These are phyloP conservation scores for Fraxinus americana DNA, from an alignment of 257 asterid species.

Conservation along the genomic window DNA sequence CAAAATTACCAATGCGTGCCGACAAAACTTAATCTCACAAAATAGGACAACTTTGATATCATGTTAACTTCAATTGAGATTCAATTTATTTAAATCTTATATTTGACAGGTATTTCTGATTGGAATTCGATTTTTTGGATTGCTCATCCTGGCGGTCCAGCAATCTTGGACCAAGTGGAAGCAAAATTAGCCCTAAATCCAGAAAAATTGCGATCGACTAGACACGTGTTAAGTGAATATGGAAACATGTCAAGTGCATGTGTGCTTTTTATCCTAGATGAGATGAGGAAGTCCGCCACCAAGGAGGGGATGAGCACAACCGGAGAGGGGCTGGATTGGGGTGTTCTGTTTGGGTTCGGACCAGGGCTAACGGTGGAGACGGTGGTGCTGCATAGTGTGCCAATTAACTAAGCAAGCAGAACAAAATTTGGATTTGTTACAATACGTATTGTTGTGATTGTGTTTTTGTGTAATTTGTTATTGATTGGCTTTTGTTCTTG, in stretches of 20 bases:
- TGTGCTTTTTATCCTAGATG: constrained; percentile 21
- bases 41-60: no score
- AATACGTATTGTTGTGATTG: no score
- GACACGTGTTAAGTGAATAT: constrained; percentile 13
- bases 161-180: constrained; percentile 20
- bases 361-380: constrained; percentile 8
- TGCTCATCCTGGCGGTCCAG: constrained; percentile 22
- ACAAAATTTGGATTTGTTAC: no score
- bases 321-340: constrained; percentile 28
- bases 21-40: no score
- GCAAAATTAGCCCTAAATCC: constrained; percentile 8
- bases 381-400: no score
- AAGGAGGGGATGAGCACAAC: constrained; percentile 6
- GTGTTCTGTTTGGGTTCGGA: constrained; percentile 17
- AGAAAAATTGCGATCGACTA: not conserved
- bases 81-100: no score
- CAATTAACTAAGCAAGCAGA: no score
- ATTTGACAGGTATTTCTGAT: not conserved
- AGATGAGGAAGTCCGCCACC: constrained; percentile 18
- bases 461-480: no score
- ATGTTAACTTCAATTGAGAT: no score
- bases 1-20: no score
- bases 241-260: constrained; percentile 19
- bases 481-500: no score
- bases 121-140: constrained; percentile 29